Evolutionary conservation across 139 green algal genomes (phyloP).

Genomic region (Chlamydomonas incerta): DNA sequence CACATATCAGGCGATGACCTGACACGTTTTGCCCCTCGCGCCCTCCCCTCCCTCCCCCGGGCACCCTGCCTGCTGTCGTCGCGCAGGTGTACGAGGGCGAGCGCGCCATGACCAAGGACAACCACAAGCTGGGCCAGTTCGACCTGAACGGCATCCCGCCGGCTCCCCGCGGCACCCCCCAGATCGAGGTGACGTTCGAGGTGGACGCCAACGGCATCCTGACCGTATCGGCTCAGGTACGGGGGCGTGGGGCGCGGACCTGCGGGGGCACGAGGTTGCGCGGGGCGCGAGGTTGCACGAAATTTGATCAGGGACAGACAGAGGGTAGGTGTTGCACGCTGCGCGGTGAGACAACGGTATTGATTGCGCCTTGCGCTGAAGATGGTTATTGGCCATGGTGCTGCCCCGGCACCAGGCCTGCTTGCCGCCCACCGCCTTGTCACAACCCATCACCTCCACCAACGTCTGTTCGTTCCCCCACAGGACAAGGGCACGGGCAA

Average conservation of each 20-base stretch:
- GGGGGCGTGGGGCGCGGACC: too few relatives aligned
- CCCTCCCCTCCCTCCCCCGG: neutral
- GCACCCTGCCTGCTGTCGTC: neutral
- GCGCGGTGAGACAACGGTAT: slow-evolving; percentile 93
- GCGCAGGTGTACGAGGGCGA: slow-evolving; percentile 73
- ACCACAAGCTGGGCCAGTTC: slow-evolving; percentile 94
- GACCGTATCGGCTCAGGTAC: slow-evolving; percentile 87
- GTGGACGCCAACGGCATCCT: slow-evolving; percentile 96
- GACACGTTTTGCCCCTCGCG: neutral
- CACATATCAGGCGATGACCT: too few relatives aligned
- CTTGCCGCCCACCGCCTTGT: too few relatives aligned
- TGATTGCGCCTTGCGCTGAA: slow-evolving; percentile 72
- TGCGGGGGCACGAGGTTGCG: too few relatives aligned
- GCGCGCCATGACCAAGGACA: slow-evolving; percentile 95
- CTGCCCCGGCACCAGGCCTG: too few relatives aligned
- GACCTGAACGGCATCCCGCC: slow-evolving; percentile 92
- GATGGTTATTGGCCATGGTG: too few relatives aligned
- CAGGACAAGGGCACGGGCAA: slow-evolving; percentile 89
- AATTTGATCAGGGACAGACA: too few relatives aligned
- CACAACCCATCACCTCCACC: too few relatives aligned
- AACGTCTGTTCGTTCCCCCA: slow-evolving; percentile 61
- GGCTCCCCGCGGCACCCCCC: slow-evolving; percentile 83
- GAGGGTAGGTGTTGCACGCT: too few relatives aligned
- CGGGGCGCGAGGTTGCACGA: too few relatives aligned
- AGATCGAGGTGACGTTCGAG: slow-evolving; percentile 92